Percentiles rank a stretch among this genome's conserved stretches.
phyloP scores from a whole-genome alignment of 2,329 filamentous ascomycete species.

The Metarhizium humberi region DNA sequence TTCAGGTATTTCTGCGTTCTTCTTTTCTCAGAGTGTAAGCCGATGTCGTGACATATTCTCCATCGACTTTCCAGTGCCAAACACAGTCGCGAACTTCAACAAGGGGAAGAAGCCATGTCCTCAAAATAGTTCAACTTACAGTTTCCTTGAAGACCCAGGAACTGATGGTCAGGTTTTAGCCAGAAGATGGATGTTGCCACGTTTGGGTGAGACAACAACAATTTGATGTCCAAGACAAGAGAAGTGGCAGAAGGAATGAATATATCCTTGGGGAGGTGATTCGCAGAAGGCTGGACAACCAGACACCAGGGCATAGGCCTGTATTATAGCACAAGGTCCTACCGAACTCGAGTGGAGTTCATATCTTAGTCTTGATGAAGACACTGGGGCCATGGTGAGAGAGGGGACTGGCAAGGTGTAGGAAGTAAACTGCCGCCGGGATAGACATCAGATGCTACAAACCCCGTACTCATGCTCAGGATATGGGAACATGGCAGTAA shows the following conservation, averaged over 20 bases:
- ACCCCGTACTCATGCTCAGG: slow-evolving; percentile 2
- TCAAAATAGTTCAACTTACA: not conserved
- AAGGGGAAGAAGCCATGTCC: not conserved
- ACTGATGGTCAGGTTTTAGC: too few species aligned
- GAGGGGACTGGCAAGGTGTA: slow-evolving; percentile 2
- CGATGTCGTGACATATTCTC: not conserved
- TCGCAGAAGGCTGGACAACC: not conserved
- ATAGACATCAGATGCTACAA: slow-evolving; percentile 5
- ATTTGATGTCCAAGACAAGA: not conserved
- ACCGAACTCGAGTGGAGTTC: slow-evolving; percentile 6
- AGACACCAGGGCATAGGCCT: slow-evolving; percentile 2
- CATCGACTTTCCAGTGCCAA: not conserved
- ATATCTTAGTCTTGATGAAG: slow-evolving; percentile 3
- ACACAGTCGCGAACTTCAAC: not conserved
- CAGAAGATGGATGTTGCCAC: too few species aligned
- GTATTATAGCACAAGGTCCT: slow-evolving; percentile 2
- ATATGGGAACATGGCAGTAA: slow-evolving; percentile 4
- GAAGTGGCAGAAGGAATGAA: not conserved
- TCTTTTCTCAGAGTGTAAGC: not conserved
- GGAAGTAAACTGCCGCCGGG: slow-evolving; percentile 7
- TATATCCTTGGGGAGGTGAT: not conserved
- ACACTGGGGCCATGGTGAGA: slow-evolving; percentile 4
- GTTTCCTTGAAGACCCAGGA: not conserved
- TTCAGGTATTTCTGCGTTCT: not conserved
- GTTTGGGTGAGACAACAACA: too few species aligned